Evolutionary conservation across 2,329 filamentous ascomycete species (phyloP).

Genomic region (Colletotrichum lupini): DNA sequence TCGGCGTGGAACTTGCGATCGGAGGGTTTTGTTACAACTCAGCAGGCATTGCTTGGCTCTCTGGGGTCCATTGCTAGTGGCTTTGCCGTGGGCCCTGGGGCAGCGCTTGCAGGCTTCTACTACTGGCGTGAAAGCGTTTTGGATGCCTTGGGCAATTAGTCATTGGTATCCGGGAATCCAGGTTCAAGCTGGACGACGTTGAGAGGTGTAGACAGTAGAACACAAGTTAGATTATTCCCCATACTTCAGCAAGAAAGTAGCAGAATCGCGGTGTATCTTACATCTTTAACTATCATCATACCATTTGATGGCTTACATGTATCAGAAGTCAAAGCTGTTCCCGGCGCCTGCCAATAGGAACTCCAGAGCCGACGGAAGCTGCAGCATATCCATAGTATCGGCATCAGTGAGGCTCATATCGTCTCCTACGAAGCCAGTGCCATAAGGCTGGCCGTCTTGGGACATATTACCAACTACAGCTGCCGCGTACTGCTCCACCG

Average conservation of each 20-base stretch:
- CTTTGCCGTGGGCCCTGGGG: background rate
- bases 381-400: slow-evolving; percentile 38
- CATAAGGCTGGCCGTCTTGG: background rate
- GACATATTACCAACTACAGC: background rate
- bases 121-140: slow-evolving; percentile 18
- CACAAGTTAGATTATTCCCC: too few relatives aligned
- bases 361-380: slow-evolving; percentile 45
- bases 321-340: slow-evolving; percentile 21
- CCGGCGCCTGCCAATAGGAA: slow-evolving; percentile 45
- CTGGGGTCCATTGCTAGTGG: background rate
- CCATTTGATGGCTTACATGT: too few relatives aligned
- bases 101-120: slow-evolving; percentile 2
- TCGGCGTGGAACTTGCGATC: background rate
- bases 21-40: background rate
- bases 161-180: too few relatives aligned
- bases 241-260: background rate
- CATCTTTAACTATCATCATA: too few relatives aligned
- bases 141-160: background rate
- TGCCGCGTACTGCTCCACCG: background rate
- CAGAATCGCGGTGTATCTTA: background rate
- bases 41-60: background rate
- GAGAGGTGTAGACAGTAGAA: background rate
- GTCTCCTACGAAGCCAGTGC: slow-evolving; percentile 6
- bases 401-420: slow-evolving; percentile 29
- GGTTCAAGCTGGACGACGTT: background rate